Conservation (phyloP, 2,329 filamentous ascomycete genomes). For the Colletotrichum cereale region DNA sequence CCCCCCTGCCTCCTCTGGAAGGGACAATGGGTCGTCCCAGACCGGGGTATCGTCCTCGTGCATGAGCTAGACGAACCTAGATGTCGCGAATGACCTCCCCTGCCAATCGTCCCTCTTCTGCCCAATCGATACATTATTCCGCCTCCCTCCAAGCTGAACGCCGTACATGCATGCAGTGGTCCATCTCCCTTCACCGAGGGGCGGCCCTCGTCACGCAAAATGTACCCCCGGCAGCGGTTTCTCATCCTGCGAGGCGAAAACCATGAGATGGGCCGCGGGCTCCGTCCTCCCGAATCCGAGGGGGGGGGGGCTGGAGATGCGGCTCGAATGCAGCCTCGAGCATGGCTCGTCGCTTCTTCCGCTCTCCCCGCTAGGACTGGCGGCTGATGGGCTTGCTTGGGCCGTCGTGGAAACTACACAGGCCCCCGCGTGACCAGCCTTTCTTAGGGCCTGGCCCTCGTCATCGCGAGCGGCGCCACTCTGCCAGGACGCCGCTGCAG, state of each 20-base stretch:
- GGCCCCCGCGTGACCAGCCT: slow-evolving; percentile 2
- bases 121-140: background rate
- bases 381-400: slow-evolving; percentile 19
- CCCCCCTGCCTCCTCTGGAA: background rate
- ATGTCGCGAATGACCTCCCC: slow-evolving; percentile 26
- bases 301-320: slow-evolving; percentile 19
- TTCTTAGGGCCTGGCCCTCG: slow-evolving; percentile 2
- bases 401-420: slow-evolving; percentile 26
- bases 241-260: slow-evolving; percentile 17
- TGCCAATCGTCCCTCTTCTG: slow-evolving; percentile 3
- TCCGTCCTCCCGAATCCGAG: slow-evolving; percentile 1
- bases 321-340: slow-evolving; percentile 23
- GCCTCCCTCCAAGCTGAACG: slow-evolving; percentile 12
- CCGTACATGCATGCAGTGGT: slow-evolving; percentile 34
- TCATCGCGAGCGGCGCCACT: background rate
- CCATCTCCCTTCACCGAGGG: background rate
- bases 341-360: slow-evolving; percentile 30
- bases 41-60: background rate
- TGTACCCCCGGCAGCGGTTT: background rate
- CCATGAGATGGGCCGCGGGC: slow-evolving; percentile 6
- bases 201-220: background rate
- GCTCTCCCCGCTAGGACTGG: slow-evolving; percentile 21
- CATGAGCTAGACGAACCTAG: slow-evolving; percentile 9
- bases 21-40: background rate
- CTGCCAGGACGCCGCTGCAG: background rate